These are phyloP conservation scores for Ogataea neopini DNA, from an alignment of 805 yeast genomes.

Conservation along the genomic window DNA sequence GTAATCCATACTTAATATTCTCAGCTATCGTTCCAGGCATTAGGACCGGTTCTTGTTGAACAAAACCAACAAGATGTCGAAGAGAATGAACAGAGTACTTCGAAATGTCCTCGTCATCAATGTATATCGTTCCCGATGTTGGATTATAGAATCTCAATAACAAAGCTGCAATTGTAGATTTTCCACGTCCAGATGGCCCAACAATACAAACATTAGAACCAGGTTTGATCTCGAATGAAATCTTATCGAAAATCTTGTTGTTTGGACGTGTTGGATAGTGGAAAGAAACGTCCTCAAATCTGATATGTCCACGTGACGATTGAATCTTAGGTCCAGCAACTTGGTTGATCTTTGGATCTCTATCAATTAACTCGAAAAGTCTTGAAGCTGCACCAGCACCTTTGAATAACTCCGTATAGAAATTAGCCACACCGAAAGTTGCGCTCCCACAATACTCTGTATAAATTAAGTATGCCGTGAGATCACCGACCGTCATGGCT, in stretches of 20 bases:
- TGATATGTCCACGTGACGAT: constrained; percentile 54
- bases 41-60: constrained; percentile 88
- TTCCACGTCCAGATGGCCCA: constrained; percentile 96
- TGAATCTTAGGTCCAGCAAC: constrained; percentile 56
- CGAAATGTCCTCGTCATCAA: constrained; percentile 67
- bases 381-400: constrained; percentile 97
- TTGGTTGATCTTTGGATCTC: constrained; percentile 71
- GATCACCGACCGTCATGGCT: constrained; percentile 78
- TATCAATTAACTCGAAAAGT: constrained; percentile 82
- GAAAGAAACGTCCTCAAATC: constrained; percentile 66
- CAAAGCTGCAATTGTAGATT: constrained; percentile 83
- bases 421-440: constrained; percentile 85
- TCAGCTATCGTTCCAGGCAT: constrained; percentile 86
- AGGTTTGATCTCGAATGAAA: constrained; percentile 64
- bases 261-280: constrained; percentile 86
- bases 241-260: constrained; percentile 59
- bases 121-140: constrained; percentile 56
- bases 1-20: constrained; percentile 76
- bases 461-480: constrained; percentile 92
- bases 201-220: constrained; percentile 93
- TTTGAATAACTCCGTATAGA: constrained; percentile 92
- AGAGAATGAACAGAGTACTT: constrained; percentile 74
- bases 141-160: constrained; percentile 86
- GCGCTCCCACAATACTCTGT: constrained; percentile 94
- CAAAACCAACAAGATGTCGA: constrained; percentile 78